Evolutionary conservation across 257 asterid species (phyloP), one percentile per base, ranked within the genome.

Genomic region (Petunia secreta): DNA sequence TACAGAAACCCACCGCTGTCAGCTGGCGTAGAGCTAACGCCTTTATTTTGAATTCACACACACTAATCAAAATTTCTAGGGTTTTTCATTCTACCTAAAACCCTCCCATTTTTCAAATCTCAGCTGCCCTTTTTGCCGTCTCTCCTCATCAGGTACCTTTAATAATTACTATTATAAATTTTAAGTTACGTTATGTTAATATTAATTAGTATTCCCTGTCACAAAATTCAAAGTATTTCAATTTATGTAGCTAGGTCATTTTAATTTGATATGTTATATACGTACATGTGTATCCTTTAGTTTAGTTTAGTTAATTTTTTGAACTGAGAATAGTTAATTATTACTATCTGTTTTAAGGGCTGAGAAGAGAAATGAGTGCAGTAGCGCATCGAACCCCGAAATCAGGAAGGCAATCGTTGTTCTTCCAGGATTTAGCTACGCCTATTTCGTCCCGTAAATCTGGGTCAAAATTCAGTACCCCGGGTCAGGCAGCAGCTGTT

Each of bases 401-500:
- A 82, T 82, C 98, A 41, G 98, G 97, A 83, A 88, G 98, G 85
- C 97, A 94, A 50, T 94, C 98, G 16, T 64, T 88, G 79, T 92
- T 96, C 81, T 96, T 89, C 85, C 97, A 92, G 81, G 99, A 94
- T 86, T 88, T 96, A 84, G 92, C 97, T 9, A 85, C 98, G 0
- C 99, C 99, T 0, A 88, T 94, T 14, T 85, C 99, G 25, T 89
- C 98, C 7, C 85, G 91, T 50, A 91, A 91, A 55, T 85, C 97
- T 3, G 92, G 93, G 15, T 94, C 91, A 1, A 96, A 91, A 81
- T 91, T 88, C 79, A 41, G 92, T 0, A 94, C 95, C 52, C 91
- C 98, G 0, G 98, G 98, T 50, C 98, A 96, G 85, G 98, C 95
- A 44, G 99, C 98, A 2, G 98, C 98, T 15, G 98, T 96, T 65